phyloP scores from a whole-genome alignment of 2,329 filamentous ascomycete species.

The Dactylonectria macrodidyma region DNA sequence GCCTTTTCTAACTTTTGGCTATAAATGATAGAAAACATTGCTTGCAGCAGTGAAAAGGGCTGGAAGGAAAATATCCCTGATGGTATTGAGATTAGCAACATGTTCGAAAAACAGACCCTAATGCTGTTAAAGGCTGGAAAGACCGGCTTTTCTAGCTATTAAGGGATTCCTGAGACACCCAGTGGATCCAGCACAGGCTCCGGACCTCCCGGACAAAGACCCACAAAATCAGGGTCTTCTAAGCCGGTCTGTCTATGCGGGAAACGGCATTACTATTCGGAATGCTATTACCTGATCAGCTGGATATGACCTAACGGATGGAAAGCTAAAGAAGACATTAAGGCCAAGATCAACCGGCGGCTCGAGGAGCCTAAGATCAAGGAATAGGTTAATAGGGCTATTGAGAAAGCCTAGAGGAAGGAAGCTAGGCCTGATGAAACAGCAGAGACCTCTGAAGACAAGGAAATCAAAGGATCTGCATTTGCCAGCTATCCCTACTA shows the following conservation, averaged over 20 bases:
- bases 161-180: background rate
- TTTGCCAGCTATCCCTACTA: no score
- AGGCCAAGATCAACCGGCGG: constrained; percentile 11
- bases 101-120: constrained; percentile 4
- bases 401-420: background rate
- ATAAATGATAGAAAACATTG: background rate
- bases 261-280: constrained; percentile 11
- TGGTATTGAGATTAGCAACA: constrained; percentile 13
- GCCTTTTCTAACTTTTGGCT: constrained; percentile 17
- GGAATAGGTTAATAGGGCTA: no score
- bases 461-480: no score
- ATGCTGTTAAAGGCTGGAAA: background rate
- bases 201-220: background rate
- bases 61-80: constrained; percentile 9
- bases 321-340: constrained; percentile 4
- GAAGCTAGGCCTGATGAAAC: background rate
- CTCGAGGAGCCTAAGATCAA: background rate
- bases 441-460: background rate
- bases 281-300: constrained; percentile 5
- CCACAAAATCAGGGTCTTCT: background rate
- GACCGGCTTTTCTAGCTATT: background rate
- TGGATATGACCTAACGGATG: background rate
- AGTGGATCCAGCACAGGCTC: background rate
- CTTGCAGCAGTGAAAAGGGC: no score
- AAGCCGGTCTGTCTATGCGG: background rate